Evolutionary conservation across 495 filamentous ascomycete species (phyloP), one percentile per base, ranked within the genome.

Genomic region (Hypoxylon trugodes): DNA sequence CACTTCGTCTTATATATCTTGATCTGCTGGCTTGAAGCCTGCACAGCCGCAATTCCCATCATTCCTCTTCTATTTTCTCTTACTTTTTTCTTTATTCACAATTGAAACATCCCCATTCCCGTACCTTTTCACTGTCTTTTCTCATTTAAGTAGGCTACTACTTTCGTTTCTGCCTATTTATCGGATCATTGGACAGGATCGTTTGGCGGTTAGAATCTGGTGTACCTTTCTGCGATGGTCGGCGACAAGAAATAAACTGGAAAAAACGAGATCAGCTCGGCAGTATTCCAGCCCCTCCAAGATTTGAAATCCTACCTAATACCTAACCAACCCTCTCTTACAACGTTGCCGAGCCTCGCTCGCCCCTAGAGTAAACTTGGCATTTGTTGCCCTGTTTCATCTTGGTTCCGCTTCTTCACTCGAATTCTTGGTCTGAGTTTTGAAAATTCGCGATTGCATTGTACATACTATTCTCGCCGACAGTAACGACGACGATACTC

Each of bases 331-430:
- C 41, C 54, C 53, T 59, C 46, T 46, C 40, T 52, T 12, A 19
- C 8, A 21, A 24, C 53, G 15, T 47, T 12, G 43, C 62, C 37
- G 43, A 61, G 46, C 50, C 45, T 52, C 18, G 40, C 25, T 51
- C 4, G 21, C 38, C 51, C 50, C 30, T 40, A 30, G 19, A 41
- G 12, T 12, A 26, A 45, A 50, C 51, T 57, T 61, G 57, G 51
- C 38, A 56, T 38, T 26, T 40, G 22, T 32, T 26, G n/a, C 33
- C 57, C 42, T 53, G 57, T 61, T 66, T 66, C 63, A 61, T 32
- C 52, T 21, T 51, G 19, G 38, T 61, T 41, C 63, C 50, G 24
- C 26, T 55, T 57, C 47, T 41, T 66, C 51, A 48, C 26, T 57
- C 25, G 43, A 51, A 56, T 40, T 45, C 43, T 41, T 50, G 43